phyloP scores from a whole-genome alignment of 2,329 filamentous ascomycete genomes.

The Aphanoascus verrucosus region DNA sequence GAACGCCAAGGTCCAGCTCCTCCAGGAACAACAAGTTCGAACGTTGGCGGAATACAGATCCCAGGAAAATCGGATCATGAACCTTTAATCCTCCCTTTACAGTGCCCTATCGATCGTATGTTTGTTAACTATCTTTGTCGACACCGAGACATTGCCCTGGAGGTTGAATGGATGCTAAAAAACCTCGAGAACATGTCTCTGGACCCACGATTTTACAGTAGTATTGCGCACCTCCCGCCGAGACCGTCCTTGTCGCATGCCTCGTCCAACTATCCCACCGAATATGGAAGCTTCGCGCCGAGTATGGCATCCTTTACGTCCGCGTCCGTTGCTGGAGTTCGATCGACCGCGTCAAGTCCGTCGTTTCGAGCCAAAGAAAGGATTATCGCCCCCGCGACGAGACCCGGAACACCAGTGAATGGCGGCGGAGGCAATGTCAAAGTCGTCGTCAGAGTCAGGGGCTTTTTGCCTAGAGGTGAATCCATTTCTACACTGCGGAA shows the following conservation, averaged over 20 bases:
- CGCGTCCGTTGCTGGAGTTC: conserved; percentile 27
- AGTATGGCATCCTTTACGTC: conserved; percentile 27
- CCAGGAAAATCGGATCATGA: conserved; percentile 7
- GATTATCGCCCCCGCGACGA: conserved; percentile 44
- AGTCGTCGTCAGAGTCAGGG: conserved; percentile 70
- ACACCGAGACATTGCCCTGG: conserved; percentile 31
- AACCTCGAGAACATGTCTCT: conserved; percentile 32
- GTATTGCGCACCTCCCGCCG: conserved; percentile 12
- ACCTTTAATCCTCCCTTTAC: neutral
- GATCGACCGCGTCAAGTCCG: conserved; percentile 65
- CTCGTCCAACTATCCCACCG: conserved; percentile 9
- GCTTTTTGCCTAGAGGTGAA: conserved; percentile 66
- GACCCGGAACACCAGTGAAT: conserved; percentile 31
- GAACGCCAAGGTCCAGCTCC: too few relatives aligned
- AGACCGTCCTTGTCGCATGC: conserved; percentile 9
- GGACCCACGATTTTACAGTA: conserved; percentile 32
- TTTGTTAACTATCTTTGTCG: conserved; percentile 31
- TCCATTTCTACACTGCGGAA: conserved; percentile 7
- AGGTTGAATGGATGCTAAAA: conserved; percentile 32
- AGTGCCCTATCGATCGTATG: conserved; percentile 20
- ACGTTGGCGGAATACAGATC: neutral
- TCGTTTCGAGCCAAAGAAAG: conserved; percentile 64
- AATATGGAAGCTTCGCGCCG: conserved; percentile 29
- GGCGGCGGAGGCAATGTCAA: conserved; percentile 62
- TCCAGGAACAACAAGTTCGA: too few relatives aligned